phyloP scores from a whole-genome alignment of 306 rosid species.

The Herpetospermum pedunculosum region DNA sequence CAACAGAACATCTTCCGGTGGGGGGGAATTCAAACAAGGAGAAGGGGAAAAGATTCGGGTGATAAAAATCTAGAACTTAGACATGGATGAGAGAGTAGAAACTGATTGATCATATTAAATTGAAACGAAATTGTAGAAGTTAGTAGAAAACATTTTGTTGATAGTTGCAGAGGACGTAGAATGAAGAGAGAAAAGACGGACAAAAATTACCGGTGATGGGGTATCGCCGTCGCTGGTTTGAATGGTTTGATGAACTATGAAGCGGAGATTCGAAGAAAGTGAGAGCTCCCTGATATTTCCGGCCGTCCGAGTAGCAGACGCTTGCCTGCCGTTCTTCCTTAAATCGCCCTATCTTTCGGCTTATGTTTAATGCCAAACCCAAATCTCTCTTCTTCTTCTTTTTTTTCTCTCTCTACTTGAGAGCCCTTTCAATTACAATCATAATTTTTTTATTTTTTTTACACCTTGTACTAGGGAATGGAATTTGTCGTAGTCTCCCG shows the following conservation, averaged over 20 bases:
- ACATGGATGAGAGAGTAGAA: background rate
- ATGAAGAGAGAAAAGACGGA: background rate
- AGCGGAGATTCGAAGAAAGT: background rate
- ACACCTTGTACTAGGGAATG: no score
- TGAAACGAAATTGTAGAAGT: background rate
- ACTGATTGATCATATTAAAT: background rate
- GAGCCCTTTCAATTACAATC: no score
- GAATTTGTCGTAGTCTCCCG: no score
- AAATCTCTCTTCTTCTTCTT: background rate
- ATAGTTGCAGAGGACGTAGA: background rate
- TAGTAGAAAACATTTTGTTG: background rate
- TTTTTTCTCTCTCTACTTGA: background rate
- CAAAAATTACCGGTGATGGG: background rate
- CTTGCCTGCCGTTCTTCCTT: slow-evolving; percentile 5
- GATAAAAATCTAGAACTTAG: background rate
- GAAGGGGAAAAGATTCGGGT: background rate
- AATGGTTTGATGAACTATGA: background rate
- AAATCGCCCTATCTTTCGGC: background rate
- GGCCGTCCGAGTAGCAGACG: background rate
- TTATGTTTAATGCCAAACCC: slow-evolving; percentile 3
- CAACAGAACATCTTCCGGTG: background rate
- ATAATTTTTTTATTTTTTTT: no score
- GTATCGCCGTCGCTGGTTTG: background rate
- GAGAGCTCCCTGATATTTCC: background rate
- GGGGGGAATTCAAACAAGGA: background rate